phyloP scores from a whole-genome alignment of 495 filamentous ascomycete species.

The Penicillium steckii region DNA sequence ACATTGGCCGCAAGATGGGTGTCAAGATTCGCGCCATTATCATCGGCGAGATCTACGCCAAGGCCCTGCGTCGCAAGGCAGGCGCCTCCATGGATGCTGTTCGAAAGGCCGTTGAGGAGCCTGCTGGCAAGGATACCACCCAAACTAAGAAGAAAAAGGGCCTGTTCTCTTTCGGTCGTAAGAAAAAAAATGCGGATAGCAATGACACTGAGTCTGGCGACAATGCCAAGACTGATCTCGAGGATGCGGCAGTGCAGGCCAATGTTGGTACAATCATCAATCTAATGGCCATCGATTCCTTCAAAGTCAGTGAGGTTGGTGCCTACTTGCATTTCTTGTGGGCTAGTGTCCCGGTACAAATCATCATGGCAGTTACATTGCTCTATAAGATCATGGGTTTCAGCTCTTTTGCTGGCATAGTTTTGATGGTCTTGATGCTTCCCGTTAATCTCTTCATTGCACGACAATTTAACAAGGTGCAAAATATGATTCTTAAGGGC shows the following conservation, averaged over 20 bases:
- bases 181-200: conserved; percentile 45
- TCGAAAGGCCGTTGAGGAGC: conserved; percentile 41
- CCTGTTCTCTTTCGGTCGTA: conserved; percentile 55
- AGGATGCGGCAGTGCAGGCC: conserved; percentile 65
- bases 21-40: conserved; percentile 91
- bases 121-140: conserved; percentile 14
- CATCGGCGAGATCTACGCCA: conserved; percentile 96
- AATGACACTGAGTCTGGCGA: conserved; percentile 31
- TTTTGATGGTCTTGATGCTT: conserved; percentile 84
- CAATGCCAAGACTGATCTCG: conserved; percentile 38
- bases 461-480: conserved; percentile 74
- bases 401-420: conserved; percentile 90
- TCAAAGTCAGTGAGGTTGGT: conserved; percentile 92
- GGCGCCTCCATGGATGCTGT: conserved; percentile 64
- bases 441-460: conserved; percentile 88
- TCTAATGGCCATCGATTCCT: conserved; percentile 98
- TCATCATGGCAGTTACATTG: conserved; percentile 69
- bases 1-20: conserved; percentile 90
- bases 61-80: conserved; percentile 89
- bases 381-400: conserved; percentile 88
- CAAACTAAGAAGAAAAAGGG: conserved; percentile 46
- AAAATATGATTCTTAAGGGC: conserved; percentile 88
- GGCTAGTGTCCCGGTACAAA: conserved; percentile 80
- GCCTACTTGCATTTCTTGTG: conserved; percentile 91
- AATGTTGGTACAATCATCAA: conserved; percentile 98